phyloP scores from a whole-genome alignment of 768 basidiomycete genomes.

The Myochromella boudieri region DNA sequence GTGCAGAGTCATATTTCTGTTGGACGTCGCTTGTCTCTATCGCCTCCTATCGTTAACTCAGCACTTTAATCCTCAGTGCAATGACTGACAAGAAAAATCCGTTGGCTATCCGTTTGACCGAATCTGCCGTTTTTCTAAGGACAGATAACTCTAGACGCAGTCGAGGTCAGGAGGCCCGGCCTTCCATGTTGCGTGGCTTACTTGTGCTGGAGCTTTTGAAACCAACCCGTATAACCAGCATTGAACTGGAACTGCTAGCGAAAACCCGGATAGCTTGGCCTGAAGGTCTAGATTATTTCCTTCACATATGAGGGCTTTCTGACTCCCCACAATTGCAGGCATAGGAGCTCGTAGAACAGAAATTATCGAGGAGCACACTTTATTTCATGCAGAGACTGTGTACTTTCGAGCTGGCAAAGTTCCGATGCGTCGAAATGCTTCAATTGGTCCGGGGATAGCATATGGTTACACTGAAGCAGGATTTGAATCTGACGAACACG shows the following conservation, averaged over 20 bases:
- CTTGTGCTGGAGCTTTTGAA: slow-evolving; percentile 60
- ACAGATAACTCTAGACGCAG: slow-evolving; percentile 41
- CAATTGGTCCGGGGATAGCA: slow-evolving; percentile 49
- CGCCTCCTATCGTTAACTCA: too few relatives aligned
- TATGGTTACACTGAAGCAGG: slow-evolving; percentile 30
- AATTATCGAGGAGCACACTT: slow-evolving; percentile 71
- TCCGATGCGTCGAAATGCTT: slow-evolving; percentile 33
- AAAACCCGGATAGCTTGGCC: slow-evolving; percentile 75
- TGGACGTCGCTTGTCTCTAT: neutral
- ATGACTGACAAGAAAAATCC: slow-evolving; percentile 36
- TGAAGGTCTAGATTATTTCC: slow-evolving; percentile 59
- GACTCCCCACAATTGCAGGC: slow-evolving; percentile 28
- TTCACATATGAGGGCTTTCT: neutral
- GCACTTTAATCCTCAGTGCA: too few relatives aligned
- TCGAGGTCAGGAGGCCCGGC: slow-evolving; percentile 27
- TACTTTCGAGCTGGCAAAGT: slow-evolving; percentile 66
- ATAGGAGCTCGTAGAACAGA: slow-evolving; percentile 76
- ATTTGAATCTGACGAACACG: slow-evolving; percentile 26
- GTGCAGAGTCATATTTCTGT: neutral
- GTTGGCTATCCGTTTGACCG: slow-evolving; percentile 62
- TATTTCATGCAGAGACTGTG: slow-evolving; percentile 69
- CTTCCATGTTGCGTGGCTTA: slow-evolving; percentile 64
- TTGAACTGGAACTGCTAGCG: slow-evolving; percentile 78
- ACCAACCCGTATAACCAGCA: slow-evolving; percentile 82
- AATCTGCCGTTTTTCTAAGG: slow-evolving; percentile 72